Conservation (phyloP, 208 protist species). For the Wallacemonas sp. region DNA sequence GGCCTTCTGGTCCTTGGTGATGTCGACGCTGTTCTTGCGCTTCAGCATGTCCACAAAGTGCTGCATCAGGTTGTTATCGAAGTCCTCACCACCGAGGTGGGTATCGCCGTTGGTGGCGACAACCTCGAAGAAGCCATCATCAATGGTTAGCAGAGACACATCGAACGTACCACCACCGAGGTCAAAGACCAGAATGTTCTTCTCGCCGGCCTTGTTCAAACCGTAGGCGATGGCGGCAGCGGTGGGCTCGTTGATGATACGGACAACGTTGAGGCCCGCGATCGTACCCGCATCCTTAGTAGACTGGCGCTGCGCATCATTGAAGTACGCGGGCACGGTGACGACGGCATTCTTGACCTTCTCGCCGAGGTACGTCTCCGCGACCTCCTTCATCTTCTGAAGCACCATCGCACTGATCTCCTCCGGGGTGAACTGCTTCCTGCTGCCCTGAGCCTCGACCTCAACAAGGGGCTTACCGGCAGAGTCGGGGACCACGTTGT, state of each 20-base stretch:
- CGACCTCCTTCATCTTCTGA: conserved; percentile 97
- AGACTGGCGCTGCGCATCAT: conserved; percentile 96
- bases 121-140: conserved; percentile 98
- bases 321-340: conserved; percentile 98
- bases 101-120: conserved; percentile 98
- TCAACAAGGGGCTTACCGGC: conserved; percentile 87
- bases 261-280: conserved; percentile 93
- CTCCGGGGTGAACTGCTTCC: conserved; percentile 94
- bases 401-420: conserved; percentile 97
- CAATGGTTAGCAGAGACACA: conserved; percentile 97
- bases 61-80: conserved; percentile 87
- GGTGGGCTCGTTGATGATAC: conserved; percentile 98
- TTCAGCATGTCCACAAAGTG: conserved; percentile 44
- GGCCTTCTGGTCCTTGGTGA: conserved; percentile 57
- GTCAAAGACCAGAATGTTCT: conserved; percentile 96
- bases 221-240: conserved; percentile 98
- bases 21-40: conserved; percentile 54
- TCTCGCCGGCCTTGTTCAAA: conserved; percentile 87
- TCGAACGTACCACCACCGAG: conserved; percentile 97
- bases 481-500: conserved; percentile 83
- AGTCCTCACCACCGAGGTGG: conserved; percentile 98
- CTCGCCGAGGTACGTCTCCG: conserved; percentile 95
- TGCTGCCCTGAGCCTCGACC: conserved; percentile 74
- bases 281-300: conserved; percentile 99
- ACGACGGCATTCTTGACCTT: conserved; percentile 95